phyloP scores from a whole-genome alignment of 768 basidiomycete species.

The Pilatotrama ljubarskyi region DNA sequence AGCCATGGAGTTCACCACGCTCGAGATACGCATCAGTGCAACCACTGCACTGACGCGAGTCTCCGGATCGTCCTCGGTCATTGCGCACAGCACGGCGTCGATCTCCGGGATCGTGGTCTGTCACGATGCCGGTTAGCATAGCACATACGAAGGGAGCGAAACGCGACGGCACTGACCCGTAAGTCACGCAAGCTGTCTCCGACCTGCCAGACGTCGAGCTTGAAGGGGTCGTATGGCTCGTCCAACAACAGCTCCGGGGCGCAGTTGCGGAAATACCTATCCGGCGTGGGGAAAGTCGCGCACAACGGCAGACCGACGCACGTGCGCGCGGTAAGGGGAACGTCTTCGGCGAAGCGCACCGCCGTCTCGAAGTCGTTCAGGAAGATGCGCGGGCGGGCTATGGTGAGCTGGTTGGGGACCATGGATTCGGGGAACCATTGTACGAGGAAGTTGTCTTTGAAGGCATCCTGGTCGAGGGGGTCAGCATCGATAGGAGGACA shows the following conservation, averaged over 20 bases:
- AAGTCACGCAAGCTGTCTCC: not conserved
- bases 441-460: slow-evolving; percentile 17
- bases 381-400: slow-evolving; percentile 2
- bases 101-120: not conserved
- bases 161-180: not conserved
- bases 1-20: not conserved
- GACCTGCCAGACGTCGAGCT: slow-evolving; percentile 6
- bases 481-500: too few relatives aligned
- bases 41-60: not conserved
- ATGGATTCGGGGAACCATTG: slow-evolving; percentile 5
- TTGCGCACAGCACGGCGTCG: not conserved
- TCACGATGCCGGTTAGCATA: not conserved
- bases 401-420: not conserved
- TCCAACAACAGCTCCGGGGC: not conserved
- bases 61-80: not conserved
- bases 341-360: not conserved
- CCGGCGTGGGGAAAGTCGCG: not conserved
- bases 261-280: not conserved
- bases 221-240: slow-evolving; percentile 2
- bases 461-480: slow-evolving; percentile 37
- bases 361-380: slow-evolving; percentile 11
- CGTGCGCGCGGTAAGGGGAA: not conserved
- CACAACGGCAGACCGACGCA: not conserved
- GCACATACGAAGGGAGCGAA: not conserved
- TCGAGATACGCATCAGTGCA: not conserved